Base-by-base conservation (phyloP, 495 filamentous ascomycete species). In the Talaromyces wortmannii region DNA sequence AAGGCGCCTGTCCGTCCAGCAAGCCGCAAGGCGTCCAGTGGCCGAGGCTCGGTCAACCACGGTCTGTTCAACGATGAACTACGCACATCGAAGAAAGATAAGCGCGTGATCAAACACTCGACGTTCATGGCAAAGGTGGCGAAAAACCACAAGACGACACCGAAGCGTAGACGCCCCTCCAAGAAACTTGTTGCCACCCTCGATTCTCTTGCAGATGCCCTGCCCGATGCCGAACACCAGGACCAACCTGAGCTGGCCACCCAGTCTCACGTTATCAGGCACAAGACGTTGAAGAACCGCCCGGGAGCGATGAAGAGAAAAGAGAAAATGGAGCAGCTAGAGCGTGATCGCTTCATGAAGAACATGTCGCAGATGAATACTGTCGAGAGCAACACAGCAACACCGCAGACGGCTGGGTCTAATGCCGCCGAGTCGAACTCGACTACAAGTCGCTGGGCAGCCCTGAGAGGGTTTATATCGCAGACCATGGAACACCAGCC, bases 251-350 rank as follows among this genome's bases (percentile, higher is more conserved):
- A 70, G 55, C 59, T 59, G 4, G 62, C 60, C 44, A 76, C 61
- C 33, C 71, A 77, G 46, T 63, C 63, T 13, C 74, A 73, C 53
- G 78, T 81, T 58, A 80, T 89, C 50, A 76, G 82, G 55, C 83
- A 85, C 45, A 85, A 84, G 71, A 89, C 83, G 46, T 60, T 97
- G 53, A 85, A 79, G 63, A 82, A 77, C 51, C 70, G 85, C 50
- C 89, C 88, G 0, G 92, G 92, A 0, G 89, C 90, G 12, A 75
- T 89, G 74, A 95, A 91, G 79, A 77, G 82, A 60, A 91, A 87
- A 71, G 89, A 91, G 67, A 83, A 81, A 67, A 43, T 96, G 30
- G 87, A 95, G 50, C 81, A 73, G 67, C 68, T 76, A 59, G 92
- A 97, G 78, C 83, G 86, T 65, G 83, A 90, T 68, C 76, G 92